phyloP scores from a whole-genome alignment of 441 rosid genomes.

The Hypseocharis bilobata region DNA sequence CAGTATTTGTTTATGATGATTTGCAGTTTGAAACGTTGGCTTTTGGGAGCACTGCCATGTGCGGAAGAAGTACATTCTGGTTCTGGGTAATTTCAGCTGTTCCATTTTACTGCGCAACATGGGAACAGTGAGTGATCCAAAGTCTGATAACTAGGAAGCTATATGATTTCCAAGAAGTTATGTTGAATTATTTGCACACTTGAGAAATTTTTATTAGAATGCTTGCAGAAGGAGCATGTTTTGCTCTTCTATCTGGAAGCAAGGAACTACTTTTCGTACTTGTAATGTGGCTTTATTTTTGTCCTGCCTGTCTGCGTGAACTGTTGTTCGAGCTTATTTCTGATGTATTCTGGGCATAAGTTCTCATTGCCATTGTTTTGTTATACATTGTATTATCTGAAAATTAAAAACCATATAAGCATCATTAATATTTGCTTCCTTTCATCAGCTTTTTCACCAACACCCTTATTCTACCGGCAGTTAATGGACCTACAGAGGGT shows the following conservation, averaged over 20 bases:
- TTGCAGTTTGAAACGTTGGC: conserved; percentile 78
- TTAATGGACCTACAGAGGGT: conserved; percentile 97
- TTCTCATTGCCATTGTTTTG: not conserved
- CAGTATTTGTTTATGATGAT: conserved; percentile 15
- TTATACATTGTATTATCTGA: not conserved
- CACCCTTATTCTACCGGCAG: conserved; percentile 75
- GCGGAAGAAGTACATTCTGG: conserved; percentile 81
- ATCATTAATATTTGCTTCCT: conserved; percentile 17
- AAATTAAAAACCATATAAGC: conserved; percentile 11
- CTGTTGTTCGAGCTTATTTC: not conserved
- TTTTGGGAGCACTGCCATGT: conserved; percentile 88
- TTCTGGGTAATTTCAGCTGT: conserved; percentile 89
- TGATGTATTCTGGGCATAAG: not conserved
- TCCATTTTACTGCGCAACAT: conserved; percentile 87
- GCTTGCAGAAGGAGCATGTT: not conserved
- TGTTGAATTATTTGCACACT: not conserved
- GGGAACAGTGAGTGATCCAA: conserved; percentile 75
- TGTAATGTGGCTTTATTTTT: not conserved
- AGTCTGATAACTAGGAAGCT: not conserved
- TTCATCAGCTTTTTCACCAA: conserved; percentile 77
- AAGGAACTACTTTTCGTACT: not conserved
- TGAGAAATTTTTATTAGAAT: not conserved
- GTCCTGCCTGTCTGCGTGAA: not conserved
- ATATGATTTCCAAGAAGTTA: not conserved
- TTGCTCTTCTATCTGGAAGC: not conserved